Conservation (phyloP, 345 rosid genomes). For the Laguncularia racemosa region DNA sequence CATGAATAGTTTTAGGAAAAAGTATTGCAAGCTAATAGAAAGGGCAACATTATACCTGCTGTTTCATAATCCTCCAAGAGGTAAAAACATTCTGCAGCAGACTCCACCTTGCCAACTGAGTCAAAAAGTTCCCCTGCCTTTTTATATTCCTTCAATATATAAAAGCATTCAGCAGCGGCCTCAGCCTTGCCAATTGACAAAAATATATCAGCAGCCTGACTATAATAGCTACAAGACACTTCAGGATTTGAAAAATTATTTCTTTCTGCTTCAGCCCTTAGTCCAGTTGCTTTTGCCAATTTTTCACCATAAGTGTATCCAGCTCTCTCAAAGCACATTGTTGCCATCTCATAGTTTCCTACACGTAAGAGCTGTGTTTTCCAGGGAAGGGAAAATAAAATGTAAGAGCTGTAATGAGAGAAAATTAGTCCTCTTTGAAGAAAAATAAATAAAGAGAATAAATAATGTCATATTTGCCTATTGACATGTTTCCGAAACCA, state of each 20-base stretch:
- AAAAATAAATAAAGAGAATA: background rate
- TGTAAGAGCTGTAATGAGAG: background rate
- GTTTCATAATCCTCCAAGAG: slow-evolving; percentile 24
- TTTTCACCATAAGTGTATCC: slow-evolving; percentile 30
- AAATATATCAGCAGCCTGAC: slow-evolving; percentile 42
- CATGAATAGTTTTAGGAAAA: too few relatives aligned
- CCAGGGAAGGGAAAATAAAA: background rate
- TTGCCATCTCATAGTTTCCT: slow-evolving; percentile 37
- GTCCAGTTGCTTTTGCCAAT: slow-evolving; percentile 36
- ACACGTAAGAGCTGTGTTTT: slow-evolving; percentile 28
- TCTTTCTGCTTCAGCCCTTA: slow-evolving; percentile 30
- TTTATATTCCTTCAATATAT: slow-evolving; percentile 27
- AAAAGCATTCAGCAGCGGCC: slow-evolving; percentile 35
- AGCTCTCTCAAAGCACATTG: slow-evolving; percentile 43
- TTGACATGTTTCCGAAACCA: too few relatives aligned
- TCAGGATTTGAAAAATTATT: slow-evolving; percentile 24
- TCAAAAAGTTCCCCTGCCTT: slow-evolving; percentile 33
- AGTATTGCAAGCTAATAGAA: too few relatives aligned
- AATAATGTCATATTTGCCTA: too few relatives aligned
- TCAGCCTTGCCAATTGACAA: slow-evolving; percentile 36
- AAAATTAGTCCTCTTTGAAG: background rate
- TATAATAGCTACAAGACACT: slow-evolving; percentile 20
- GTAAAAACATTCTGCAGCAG: slow-evolving; percentile 41
- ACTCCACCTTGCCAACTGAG: slow-evolving; percentile 35
- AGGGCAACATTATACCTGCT: slow-evolving; percentile 5